Conservation (phyloP, 2,329 filamentous ascomycete species). For the Diaporthe caulivora region DNA sequence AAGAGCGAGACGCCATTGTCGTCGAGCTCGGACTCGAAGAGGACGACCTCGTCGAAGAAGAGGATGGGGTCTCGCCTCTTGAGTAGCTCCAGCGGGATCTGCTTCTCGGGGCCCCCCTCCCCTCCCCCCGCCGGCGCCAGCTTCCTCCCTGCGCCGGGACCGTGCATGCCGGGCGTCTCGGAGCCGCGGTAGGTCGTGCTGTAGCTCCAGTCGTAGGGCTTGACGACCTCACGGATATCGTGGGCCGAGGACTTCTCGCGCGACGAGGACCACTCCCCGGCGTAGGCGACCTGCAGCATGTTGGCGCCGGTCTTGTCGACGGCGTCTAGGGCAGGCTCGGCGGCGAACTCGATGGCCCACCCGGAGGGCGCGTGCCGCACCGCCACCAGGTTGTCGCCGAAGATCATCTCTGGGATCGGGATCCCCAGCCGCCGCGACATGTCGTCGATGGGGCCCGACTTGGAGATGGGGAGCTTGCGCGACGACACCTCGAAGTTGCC, state of each 20-base stretch:
- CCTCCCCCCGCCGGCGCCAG: neutral
- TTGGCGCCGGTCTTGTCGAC: constrained; percentile 94
- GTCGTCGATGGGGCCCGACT: constrained; percentile 87
- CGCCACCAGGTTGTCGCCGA: constrained; percentile 90
- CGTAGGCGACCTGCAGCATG: constrained; percentile 95
- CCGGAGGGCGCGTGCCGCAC: constrained; percentile 80
- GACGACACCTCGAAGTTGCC: constrained; percentile 81
- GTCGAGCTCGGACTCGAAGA: constrained; percentile 97
- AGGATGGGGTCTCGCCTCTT: constrained; percentile 92
- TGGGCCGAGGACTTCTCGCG: constrained; percentile 83
- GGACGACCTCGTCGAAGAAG: constrained; percentile 95
- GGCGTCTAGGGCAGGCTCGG: constrained; percentile 86
- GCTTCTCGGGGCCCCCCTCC: constrained; percentile 40
- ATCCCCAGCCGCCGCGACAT: constrained; percentile 86
- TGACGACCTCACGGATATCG: constrained; percentile 92
- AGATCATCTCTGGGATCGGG: constrained; percentile 97
- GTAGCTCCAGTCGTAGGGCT: constrained; percentile 99
- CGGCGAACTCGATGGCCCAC: constrained; percentile 86
- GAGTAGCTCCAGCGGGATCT: constrained; percentile 88
- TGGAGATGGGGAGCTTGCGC: constrained; percentile 94
- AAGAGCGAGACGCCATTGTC: constrained; percentile 96
- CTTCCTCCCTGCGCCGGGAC: constrained; percentile 25
- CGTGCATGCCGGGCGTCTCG: constrained; percentile 44
- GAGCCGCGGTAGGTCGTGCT: constrained; percentile 89
- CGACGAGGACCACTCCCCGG: constrained; percentile 81